Evolutionary conservation across 805 yeast species (phyloP).

Genomic region (Spathaspora boniae): DNA sequence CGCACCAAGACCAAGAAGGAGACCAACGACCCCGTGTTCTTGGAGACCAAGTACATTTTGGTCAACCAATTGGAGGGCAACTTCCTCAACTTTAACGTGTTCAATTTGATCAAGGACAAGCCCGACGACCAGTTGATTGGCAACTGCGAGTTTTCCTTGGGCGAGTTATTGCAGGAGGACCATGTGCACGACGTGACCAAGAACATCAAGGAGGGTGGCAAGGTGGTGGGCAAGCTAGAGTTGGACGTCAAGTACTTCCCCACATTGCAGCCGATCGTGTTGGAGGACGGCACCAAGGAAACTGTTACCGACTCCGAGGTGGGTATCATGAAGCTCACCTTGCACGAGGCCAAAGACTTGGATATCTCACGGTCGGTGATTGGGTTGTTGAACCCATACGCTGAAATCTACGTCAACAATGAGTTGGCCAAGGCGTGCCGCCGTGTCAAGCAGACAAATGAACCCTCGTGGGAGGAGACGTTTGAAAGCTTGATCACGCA

Average conservation of each 20-base stretch:
- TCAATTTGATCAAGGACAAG: conserved; percentile 49
- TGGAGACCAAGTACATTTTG: conserved; percentile 61
- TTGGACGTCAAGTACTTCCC: conserved; percentile 56
- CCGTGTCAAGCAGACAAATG: conserved; percentile 62
- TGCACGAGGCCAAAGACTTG: conserved; percentile 59
- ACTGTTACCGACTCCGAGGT: conserved; percentile 58
- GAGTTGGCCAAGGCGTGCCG: conserved; percentile 56
- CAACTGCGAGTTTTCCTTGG: conserved; percentile 51
- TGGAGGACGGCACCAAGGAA: conserved; percentile 49
- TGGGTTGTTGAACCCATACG: conserved; percentile 61
- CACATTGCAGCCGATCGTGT: conserved; percentile 38
- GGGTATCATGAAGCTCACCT: conserved; percentile 64
- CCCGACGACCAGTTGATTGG: conserved; percentile 52
- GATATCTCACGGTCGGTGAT: conserved; percentile 49
- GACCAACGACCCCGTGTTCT: conserved; percentile 58
- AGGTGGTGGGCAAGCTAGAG: conserved; percentile 54
- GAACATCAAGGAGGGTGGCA: conserved; percentile 47
- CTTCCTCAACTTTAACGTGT: conserved; percentile 49
- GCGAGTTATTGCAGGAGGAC: conserved; percentile 56
- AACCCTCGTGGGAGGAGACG: conserved; percentile 67
- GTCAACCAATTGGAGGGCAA: conserved; percentile 56
- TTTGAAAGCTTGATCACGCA: conserved; percentile 61
- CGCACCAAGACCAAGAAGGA: conserved; percentile 57
- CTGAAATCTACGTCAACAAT: conserved; percentile 59
- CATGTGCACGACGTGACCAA: conserved; percentile 40